Evolutionary conservation across 805 yeast species (phyloP).

Genomic region (Candida dajiaensis): DNA sequence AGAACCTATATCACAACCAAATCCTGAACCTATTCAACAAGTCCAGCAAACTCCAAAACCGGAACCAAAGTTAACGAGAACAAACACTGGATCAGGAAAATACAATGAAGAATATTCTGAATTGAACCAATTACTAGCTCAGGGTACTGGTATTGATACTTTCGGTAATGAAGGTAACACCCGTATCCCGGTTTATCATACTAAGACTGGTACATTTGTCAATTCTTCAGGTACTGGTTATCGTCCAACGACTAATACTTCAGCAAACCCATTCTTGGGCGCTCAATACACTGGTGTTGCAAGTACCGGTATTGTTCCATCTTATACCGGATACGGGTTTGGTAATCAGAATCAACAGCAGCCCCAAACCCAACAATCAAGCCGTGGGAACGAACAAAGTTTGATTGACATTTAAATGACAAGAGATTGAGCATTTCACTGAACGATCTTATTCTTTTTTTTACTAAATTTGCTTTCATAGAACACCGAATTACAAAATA

Average conservation of each 20-base stretch:
- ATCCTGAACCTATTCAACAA: slow-evolving; percentile 15
- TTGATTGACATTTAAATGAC: slow-evolving; percentile 22
- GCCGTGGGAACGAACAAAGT: slow-evolving; percentile 21
- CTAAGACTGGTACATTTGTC: slow-evolving; percentile 72
- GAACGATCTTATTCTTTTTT: neutral
- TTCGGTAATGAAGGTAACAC: slow-evolving; percentile 83
- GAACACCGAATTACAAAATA: neutral
- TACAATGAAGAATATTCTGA: slow-evolving; percentile 60
- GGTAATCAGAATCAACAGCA: slow-evolving; percentile 56
- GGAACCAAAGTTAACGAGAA: slow-evolving; percentile 33
- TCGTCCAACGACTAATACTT: slow-evolving; percentile 27
- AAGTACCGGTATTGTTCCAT: slow-evolving; percentile 61
- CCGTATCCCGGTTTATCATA: slow-evolving; percentile 90
- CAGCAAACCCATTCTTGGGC: slow-evolving; percentile 39
- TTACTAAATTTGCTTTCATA: neutral
- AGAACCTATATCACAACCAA: slow-evolving; percentile 10
- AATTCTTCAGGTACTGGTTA: slow-evolving; percentile 84
- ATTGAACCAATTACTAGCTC: slow-evolving; percentile 70
- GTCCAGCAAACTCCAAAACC: slow-evolving; percentile 22
- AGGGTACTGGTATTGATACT: slow-evolving; percentile 90
- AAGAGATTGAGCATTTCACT: too few species aligned
- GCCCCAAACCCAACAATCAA: slow-evolving; percentile 12
- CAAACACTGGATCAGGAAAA: slow-evolving; percentile 47
- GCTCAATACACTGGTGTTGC: slow-evolving; percentile 73
- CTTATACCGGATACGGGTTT: slow-evolving; percentile 91